These are phyloP conservation scores for Phylloporus arenicola DNA, from an alignment of 768 basidiomycete species.

Conservation along the genomic window DNA sequence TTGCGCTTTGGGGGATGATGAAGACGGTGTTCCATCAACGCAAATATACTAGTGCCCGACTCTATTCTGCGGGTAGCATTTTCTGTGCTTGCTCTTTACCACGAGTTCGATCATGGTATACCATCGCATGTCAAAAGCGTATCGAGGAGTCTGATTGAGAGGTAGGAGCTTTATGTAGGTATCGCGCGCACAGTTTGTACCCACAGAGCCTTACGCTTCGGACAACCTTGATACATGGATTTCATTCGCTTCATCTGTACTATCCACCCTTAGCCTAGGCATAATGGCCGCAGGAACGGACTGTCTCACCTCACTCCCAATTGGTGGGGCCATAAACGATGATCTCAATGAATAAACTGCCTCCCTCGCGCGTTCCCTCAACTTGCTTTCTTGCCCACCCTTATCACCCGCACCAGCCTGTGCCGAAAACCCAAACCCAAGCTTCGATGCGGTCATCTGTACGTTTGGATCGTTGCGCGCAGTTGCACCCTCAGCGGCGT, in stretches of 20 bases:
- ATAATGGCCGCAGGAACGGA: background rate
- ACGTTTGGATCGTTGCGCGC: constrained; percentile 47
- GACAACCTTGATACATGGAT: background rate
- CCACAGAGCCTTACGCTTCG: background rate
- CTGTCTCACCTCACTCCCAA: constrained; percentile 1
- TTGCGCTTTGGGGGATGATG: too few species aligned
- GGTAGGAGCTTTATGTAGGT: background rate
- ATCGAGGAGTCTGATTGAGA: background rate
- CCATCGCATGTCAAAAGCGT: background rate
- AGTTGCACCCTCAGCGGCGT: constrained; percentile 47
- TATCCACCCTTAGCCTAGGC: background rate
- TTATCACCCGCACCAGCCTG: constrained; percentile 5
- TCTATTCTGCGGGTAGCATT: background rate
- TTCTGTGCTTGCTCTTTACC: background rate
- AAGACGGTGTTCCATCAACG: too few species aligned
- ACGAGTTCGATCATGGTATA: background rate
- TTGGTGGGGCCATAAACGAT: constrained; percentile 20
- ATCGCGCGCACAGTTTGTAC: background rate
- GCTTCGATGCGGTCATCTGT: constrained; percentile 39
- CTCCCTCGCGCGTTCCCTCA: constrained; percentile 24
- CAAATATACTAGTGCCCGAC: too few species aligned
- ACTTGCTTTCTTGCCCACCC: constrained; percentile 15
- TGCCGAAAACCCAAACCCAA: constrained; percentile 37
- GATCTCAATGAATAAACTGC: constrained; percentile 25
- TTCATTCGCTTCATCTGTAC: background rate